Base-by-base conservation (phyloP, 164 flowering plant species). In the Amborella trichopoda region DNA sequence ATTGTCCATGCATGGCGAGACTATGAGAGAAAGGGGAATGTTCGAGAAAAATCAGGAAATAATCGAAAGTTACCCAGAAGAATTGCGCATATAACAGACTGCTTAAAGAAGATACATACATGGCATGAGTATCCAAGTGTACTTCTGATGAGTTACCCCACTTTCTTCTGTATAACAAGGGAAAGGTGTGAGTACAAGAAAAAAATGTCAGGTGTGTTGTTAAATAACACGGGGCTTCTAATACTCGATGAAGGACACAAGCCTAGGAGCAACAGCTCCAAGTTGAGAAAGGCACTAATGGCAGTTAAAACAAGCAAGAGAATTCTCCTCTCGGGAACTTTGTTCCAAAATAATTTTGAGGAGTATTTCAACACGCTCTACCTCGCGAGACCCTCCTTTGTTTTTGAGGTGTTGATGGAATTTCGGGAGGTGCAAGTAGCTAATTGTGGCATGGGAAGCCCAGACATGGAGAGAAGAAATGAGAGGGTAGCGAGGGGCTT, bases 201-300 rank as follows among this genome's bases (percentile, higher is more conserved):
- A 49, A 73, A 68, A 49, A 79, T 88, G 86, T 80, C 87, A 5
- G 68, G 64, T 49, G 56, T 77, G 16, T 46, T 93, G 55, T 52
- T 74, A 30, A 65, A 75, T 44, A 88, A 95, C 54, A 91, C 96
- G 0, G 95, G 94, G 23, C 63, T 93, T 40, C 43, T 93, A 32
- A 59, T 93, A 14, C 80, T 93, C 27, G 99, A 88, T 40, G 99
- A 93, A 68, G 99, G 96, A 30, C 99, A 93, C 69, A 93, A 93
- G 56, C 99, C 99, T 0, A 75, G 99, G 59, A 88, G 96, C 51
- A 88, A 83, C 0, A 71, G 70, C 28, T 93, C 99, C 0, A 80
- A 84, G 60, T 63, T 81, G 49, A 66, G 99, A 64, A 88, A 81
- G 54, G 77, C 49, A 9, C 41, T 93, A 65, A 93, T 93, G 99